Conservation (phyloP, 225 moss, liverwort and hornwort genomes). For the Neckera pumila region DNA sequence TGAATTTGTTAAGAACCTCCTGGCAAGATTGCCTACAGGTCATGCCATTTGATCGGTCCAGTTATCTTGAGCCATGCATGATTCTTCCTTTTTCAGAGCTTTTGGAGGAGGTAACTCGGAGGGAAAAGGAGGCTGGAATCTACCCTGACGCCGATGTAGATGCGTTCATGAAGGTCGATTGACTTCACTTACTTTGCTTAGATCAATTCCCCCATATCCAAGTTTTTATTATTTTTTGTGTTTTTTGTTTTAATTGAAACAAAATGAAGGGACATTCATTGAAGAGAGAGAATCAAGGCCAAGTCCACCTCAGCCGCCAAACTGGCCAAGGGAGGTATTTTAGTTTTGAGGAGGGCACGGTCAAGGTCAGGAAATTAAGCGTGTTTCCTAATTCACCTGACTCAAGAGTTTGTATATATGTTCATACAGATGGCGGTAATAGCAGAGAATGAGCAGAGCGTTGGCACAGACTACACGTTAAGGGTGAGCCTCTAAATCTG, state of each 20-base stretch:
- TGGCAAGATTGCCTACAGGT: not conserved
- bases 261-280: not conserved
- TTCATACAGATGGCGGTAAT: slow-evolving; percentile 47
- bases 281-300: not conserved
- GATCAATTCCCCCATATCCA: too few relatives aligned
- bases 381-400: not conserved
- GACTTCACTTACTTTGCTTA: not conserved
- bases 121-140: slow-evolving; percentile 55
- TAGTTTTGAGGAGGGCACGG: too few relatives aligned
- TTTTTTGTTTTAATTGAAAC: not conserved
- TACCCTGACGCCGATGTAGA: slow-evolving; percentile 46
- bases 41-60: not conserved
- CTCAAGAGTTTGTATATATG: not conserved
- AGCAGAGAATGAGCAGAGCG: slow-evolving; percentile 22
- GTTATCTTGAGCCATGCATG: not conserved
- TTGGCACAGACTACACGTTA: slow-evolving; percentile 61
- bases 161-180: slow-evolving; percentile 44
- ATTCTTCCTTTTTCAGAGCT: slow-evolving; percentile 6
- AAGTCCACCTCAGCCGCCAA: too few relatives aligned
- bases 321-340: too few relatives aligned
- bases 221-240: not conserved
- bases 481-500: slow-evolving; percentile 29
- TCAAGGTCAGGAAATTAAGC: not conserved
- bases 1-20: not conserved
- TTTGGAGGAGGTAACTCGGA: slow-evolving; percentile 34